Percentiles rank a stretch among this genome's conserved stretches.
Conservation (phyloP, 2,329 filamentous ascomycete genomes). For the Neonectria magnoliae region DNA sequence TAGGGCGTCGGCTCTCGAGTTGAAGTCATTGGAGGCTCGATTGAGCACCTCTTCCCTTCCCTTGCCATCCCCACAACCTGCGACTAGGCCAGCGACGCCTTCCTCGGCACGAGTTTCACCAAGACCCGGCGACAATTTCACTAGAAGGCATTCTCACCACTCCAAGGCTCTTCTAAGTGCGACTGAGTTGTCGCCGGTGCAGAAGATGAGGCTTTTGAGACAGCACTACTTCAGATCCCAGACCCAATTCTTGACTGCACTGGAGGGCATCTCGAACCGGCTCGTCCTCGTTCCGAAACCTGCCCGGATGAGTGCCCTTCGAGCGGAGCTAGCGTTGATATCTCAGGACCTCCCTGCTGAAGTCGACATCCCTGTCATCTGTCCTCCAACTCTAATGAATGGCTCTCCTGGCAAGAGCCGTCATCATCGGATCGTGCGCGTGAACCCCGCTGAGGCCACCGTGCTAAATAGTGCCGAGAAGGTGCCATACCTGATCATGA, state of each 20-base stretch:
- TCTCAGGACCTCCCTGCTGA: slow-evolving; percentile 84
- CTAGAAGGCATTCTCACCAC: slow-evolving; percentile 70
- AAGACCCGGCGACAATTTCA: slow-evolving; percentile 59
- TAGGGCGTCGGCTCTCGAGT: slow-evolving; percentile 61
- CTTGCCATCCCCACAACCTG: slow-evolving; percentile 65
- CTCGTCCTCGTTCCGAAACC: slow-evolving; percentile 84
- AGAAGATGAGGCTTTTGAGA: slow-evolving; percentile 77
- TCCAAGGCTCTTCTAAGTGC: slow-evolving; percentile 66
- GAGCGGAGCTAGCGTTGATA: slow-evolving; percentile 83
- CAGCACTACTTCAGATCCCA: slow-evolving; percentile 87
- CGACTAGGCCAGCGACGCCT: slow-evolving; percentile 66
- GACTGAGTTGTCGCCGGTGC: slow-evolving; percentile 69
- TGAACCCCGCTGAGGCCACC: slow-evolving; percentile 86
- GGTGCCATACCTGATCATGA: slow-evolving; percentile 86
- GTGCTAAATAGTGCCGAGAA: slow-evolving; percentile 89
- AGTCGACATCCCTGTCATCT: slow-evolving; percentile 85
- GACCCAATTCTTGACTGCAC: slow-evolving; percentile 81
- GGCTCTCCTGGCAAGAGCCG: slow-evolving; percentile 78
- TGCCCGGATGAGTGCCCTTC: slow-evolving; percentile 80
- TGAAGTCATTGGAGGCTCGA: slow-evolving; percentile 66
- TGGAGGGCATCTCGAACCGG: slow-evolving; percentile 87
- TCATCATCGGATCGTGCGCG: slow-evolving; percentile 83
- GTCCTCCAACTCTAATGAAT: slow-evolving; percentile 77
- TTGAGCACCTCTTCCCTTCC: slow-evolving; percentile 75
- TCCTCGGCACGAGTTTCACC: slow-evolving; percentile 62